Evolutionary conservation across 768 basidiomycete genomes (phyloP).

Genomic region (Lyophyllum shimeji): DNA sequence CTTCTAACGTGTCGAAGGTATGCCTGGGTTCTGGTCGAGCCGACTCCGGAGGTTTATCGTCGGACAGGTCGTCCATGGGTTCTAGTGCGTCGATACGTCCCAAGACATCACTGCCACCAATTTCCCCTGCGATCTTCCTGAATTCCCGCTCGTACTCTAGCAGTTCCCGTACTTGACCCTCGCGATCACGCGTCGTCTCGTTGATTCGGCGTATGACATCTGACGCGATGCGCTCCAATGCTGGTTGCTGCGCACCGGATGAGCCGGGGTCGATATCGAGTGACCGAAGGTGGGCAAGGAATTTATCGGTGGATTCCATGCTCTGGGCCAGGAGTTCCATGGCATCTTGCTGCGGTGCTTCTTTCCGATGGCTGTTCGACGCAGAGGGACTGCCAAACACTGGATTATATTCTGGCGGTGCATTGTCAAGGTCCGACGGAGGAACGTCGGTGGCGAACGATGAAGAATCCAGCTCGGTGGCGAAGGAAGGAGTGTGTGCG

Average conservation of each 20-base stretch:
- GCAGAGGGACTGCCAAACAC: constrained; percentile 39
- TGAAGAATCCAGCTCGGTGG: constrained; percentile 38
- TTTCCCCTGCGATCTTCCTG: constrained; percentile 71
- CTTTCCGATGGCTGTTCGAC: constrained; percentile 27
- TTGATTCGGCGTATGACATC: constrained; percentile 78
- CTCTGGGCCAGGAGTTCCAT: constrained; percentile 74
- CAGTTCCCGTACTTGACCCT: constrained; percentile 78
- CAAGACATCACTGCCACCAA: constrained; percentile 74
- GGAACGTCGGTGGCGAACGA: constrained; percentile 27
- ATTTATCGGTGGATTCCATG: constrained; percentile 74
- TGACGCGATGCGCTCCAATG: constrained; percentile 70
- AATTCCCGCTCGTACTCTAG: constrained; percentile 80
- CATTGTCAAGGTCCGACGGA: constrained; percentile 26
- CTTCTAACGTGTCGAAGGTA: constrained; percentile 35
- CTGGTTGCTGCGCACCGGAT: constrained; percentile 36
- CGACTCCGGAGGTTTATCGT: constrained; percentile 25
- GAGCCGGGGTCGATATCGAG: constrained; percentile 56
- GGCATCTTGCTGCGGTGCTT: constrained; percentile 50
- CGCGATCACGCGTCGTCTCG: constrained; percentile 72
- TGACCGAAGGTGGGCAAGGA: constrained; percentile 68
- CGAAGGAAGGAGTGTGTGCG: constrained; percentile 36
- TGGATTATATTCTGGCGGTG: constrained; percentile 41
- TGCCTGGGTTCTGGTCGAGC: constrained; percentile 18
- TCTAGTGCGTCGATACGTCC: constrained; percentile 67
- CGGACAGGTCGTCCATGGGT: constrained; percentile 42